phyloP scores from a whole-genome alignment of 1,139 yeast species.

The Pichia sp. region DNA sequence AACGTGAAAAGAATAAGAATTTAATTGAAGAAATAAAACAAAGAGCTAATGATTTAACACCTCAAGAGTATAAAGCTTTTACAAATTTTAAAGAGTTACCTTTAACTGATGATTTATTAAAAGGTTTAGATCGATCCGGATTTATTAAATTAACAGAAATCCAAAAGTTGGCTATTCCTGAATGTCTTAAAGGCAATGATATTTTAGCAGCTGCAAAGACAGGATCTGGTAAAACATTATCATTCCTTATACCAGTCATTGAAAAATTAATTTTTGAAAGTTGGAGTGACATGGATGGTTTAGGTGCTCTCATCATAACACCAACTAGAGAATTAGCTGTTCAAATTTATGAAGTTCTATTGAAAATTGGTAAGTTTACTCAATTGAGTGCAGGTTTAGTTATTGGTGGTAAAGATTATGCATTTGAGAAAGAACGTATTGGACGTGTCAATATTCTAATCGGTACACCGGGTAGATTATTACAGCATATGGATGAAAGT shows the following conservation, averaged over 20 bases:
- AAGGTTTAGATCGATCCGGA: slow-evolving; percentile 67
- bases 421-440: slow-evolving; percentile 79
- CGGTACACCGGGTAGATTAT: slow-evolving; percentile 92
- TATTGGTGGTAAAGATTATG: slow-evolving; percentile 94
- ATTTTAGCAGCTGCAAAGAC: slow-evolving; percentile 90
- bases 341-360: slow-evolving; percentile 85
- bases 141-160: slow-evolving; percentile 79
- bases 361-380: slow-evolving; percentile 75
- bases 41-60: slow-evolving; percentile 46
- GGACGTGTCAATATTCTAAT: slow-evolving; percentile 78
- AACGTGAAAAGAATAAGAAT: slow-evolving; percentile 38
- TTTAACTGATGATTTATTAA: slow-evolving; percentile 53
- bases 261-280: slow-evolving; percentile 64
- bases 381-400: slow-evolving; percentile 89
- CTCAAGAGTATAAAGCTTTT: slow-evolving; percentile 24
- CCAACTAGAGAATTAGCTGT: slow-evolving; percentile 94
- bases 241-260: slow-evolving; percentile 79
- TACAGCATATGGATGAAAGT: slow-evolving; percentile 94
- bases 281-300: slow-evolving; percentile 86
- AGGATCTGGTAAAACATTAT: slow-evolving; percentile 94
- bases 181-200: slow-evolving; percentile 75
- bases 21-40: slow-evolving; percentile 41
- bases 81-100: slow-evolving; percentile 56
- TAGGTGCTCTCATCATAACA: slow-evolving; percentile 86
- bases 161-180: slow-evolving; percentile 73